These are phyloP conservation scores for Setaria viridis DNA, from an alignment of 202 grass and related monocot species.

Conservation along the genomic window DNA sequence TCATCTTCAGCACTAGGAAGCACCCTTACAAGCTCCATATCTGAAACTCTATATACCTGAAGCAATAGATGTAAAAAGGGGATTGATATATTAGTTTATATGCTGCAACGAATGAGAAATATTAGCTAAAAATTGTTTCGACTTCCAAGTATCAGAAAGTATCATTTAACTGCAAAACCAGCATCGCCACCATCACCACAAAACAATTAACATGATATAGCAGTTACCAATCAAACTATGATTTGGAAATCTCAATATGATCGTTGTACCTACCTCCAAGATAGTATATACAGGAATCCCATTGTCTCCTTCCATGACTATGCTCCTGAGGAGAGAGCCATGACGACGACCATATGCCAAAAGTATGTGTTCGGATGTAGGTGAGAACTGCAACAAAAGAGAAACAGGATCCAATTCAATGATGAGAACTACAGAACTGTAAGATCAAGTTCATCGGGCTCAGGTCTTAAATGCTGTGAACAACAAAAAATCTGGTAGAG, in stretches of 20 bases:
- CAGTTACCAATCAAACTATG: constrained; percentile 17
- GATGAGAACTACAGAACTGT: constrained; percentile 31
- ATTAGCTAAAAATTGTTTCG: background rate
- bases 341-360: constrained; percentile 98
- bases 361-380: constrained; percentile 93
- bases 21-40: constrained; percentile 98
- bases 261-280: constrained; percentile 74
- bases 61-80: constrained; percentile 1
- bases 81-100: constrained; percentile 19
- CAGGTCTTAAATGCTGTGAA: background rate
- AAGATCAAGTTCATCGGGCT: background rate
- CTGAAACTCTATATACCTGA: constrained; percentile 97
- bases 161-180: constrained; percentile 41
- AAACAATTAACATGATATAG: background rate
- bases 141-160: constrained; percentile 9
- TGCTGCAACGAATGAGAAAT: background rate
- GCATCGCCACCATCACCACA: background rate
- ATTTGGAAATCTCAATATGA: background rate
- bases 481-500: background rate
- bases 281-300: constrained; percentile 96
- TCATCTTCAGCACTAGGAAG: constrained; percentile 98
- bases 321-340: constrained; percentile 84
- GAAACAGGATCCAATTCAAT: constrained; percentile 14
- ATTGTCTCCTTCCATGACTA: constrained; percentile 91
- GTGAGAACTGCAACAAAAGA: constrained; percentile 82